phyloP scores from a whole-genome alignment of 2,329 filamentous ascomycete species.

The Colletotrichum nymphaeae region DNA sequence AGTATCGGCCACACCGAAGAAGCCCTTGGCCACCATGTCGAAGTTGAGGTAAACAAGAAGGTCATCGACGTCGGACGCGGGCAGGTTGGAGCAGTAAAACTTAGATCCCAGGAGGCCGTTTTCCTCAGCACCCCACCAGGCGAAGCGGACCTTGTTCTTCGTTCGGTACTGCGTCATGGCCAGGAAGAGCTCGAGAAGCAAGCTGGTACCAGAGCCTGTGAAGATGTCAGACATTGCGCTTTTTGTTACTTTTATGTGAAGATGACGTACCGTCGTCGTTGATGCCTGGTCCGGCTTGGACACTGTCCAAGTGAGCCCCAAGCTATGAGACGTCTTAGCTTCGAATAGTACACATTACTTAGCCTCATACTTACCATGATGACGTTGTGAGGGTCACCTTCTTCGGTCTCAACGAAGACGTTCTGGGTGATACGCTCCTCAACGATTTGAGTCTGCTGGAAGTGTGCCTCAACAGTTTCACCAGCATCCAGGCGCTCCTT shows the following conservation, averaged over 20 bases:
- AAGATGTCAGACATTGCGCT: neutral
- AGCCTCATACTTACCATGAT: constrained; percentile 41
- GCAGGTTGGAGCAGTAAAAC: constrained; percentile 51
- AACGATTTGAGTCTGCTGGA: constrained; percentile 49
- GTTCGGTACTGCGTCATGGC: constrained; percentile 49
- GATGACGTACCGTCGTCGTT: constrained; percentile 53
- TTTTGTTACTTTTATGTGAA: too few species aligned
- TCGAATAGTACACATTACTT: neutral
- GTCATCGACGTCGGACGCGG: constrained; percentile 45
- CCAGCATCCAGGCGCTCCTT: constrained; percentile 51
- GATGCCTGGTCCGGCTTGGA: constrained; percentile 56
- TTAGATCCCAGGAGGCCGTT: constrained; percentile 50
- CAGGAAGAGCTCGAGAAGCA: constrained; percentile 54
- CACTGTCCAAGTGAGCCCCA: constrained; percentile 57
- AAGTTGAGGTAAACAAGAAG: constrained; percentile 55
- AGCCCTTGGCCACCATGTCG: constrained; percentile 54
- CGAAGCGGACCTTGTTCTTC: constrained; percentile 53
- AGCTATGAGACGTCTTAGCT: constrained; percentile 37
- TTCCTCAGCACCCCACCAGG: constrained; percentile 60
- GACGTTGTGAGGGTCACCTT: constrained; percentile 55
- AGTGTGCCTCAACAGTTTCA: constrained; percentile 48
- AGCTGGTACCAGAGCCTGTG: constrained; percentile 51
- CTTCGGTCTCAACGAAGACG: constrained; percentile 57
- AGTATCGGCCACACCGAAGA: constrained; percentile 49
- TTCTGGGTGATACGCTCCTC: constrained; percentile 56